phyloP scores from a whole-genome alignment of 148 eudicot genomes.

The Euryodendron excelsum region DNA sequence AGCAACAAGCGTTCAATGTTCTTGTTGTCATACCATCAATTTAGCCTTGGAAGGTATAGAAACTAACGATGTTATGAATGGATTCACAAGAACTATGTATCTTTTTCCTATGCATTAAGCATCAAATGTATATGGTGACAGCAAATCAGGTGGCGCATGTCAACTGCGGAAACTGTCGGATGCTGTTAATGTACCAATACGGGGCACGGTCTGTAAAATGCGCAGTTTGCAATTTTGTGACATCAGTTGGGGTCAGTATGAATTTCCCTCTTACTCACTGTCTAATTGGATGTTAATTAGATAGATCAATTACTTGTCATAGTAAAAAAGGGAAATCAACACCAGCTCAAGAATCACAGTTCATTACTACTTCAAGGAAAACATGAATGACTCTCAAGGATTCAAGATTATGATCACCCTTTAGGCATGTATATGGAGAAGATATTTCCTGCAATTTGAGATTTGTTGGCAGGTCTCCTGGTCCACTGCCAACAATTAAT shows the following conservation, averaged over 20 bases:
- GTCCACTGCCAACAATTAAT: too few species aligned
- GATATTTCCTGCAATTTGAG: background rate
- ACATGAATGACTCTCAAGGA: background rate
- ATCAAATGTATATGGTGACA: conserved; percentile 23
- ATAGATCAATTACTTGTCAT: background rate
- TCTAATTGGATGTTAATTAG: too few species aligned
- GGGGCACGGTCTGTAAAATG: conserved; percentile 86
- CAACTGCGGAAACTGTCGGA: conserved; percentile 79
- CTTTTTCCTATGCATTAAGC: background rate
- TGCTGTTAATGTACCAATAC: conserved; percentile 79
- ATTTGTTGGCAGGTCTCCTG: too few species aligned
- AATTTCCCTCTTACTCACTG: background rate
- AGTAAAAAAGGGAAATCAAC: too few species aligned
- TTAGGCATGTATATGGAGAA: background rate
- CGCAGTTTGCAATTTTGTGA: conserved; percentile 80
- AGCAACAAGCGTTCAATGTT: conserved; percentile 85
- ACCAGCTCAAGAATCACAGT: too few species aligned
- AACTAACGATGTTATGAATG: background rate
- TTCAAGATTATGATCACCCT: background rate
- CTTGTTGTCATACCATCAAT: conserved; percentile 83
- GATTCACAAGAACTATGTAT: background rate
- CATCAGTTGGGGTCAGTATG: conserved; percentile 63
- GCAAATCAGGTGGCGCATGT: conserved; percentile 94
- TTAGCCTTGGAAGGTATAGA: conserved; percentile 66
- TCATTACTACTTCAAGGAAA: too few species aligned